These are phyloP conservation scores for Calendula officinalis DNA, from an alignment of 129 eudicot species.

Conservation along the genomic window DNA sequence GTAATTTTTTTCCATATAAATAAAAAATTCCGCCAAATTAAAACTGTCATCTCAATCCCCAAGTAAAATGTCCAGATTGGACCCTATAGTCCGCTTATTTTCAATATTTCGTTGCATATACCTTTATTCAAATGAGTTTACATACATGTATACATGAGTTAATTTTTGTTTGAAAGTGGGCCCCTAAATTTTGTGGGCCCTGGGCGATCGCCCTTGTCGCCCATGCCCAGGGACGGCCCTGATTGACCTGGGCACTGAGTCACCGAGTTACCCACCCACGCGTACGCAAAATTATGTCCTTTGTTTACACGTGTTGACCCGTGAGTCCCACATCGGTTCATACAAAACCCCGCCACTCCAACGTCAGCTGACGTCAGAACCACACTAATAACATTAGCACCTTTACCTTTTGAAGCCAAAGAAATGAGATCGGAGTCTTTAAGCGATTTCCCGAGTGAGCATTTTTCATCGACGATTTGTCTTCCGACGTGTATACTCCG, in stretches of 20 bases:
- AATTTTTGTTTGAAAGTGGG: no score
- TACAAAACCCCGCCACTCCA: slow-evolving; percentile 61
- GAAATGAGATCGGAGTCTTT: slow-evolving; percentile 36
- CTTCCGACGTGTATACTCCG: slow-evolving; percentile 45
- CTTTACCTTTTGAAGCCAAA: slow-evolving; percentile 43
- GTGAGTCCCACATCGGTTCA: slow-evolving; percentile 73
- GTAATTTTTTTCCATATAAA: no score
- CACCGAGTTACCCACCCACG: slow-evolving; percentile 87
- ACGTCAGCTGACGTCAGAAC: slow-evolving; percentile 70
- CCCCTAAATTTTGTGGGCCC: no score
- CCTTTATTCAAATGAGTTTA: no score
- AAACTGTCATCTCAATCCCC: no score
- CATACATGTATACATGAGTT: no score
- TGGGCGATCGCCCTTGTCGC: no score
- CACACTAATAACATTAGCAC: slow-evolving; percentile 34
- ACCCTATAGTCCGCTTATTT: no score
- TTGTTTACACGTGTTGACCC: slow-evolving; percentile 41
- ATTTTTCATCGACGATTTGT: slow-evolving; percentile 45
- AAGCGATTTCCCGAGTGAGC: slow-evolving; percentile 65
- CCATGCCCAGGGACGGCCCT: no score
- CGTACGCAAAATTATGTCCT: slow-evolving; percentile 43
- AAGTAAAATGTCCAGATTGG: no score
- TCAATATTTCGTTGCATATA: no score
- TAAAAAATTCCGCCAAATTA: no score
- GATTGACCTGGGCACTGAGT: slow-evolving; percentile 78